Conservation (phyloP, 192 early-diverging fungal genomes). For the Diversispora eburnea region DNA sequence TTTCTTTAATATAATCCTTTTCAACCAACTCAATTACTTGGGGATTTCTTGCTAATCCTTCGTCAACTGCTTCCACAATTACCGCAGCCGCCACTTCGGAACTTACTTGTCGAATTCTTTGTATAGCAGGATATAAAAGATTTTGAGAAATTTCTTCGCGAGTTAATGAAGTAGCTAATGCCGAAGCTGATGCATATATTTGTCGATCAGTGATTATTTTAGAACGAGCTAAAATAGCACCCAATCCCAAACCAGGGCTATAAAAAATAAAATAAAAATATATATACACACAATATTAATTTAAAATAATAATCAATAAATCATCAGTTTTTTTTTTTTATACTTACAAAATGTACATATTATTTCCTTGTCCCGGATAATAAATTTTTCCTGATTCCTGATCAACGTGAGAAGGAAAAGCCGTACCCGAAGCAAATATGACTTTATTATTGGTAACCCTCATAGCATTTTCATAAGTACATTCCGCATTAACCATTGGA, state of each 20-base stretch:
- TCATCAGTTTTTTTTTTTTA: not conserved
- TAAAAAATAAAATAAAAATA: not conserved
- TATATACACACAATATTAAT: not conserved
- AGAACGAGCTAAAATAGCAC: conserved; percentile 72
- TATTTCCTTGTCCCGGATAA: conserved; percentile 86
- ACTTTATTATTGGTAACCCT: conserved; percentile 76
- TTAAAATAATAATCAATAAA: not conserved
- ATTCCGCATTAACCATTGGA: conserved; percentile 87
- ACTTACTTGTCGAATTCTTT: conserved; percentile 82
- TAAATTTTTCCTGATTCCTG: conserved; percentile 53
- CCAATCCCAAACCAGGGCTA: conserved; percentile 88
- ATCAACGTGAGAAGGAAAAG: conserved; percentile 77
- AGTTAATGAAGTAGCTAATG: conserved; percentile 73
- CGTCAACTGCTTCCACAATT: conserved; percentile 62
- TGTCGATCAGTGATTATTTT: conserved; percentile 69
- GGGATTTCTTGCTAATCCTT: conserved; percentile 53
- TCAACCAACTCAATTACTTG: conserved; percentile 48
- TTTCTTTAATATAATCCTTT: conserved; percentile 7
- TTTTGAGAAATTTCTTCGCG: conserved; percentile 63
- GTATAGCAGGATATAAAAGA: conserved; percentile 80
- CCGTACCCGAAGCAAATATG: conserved; percentile 94
- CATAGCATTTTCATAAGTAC: conserved; percentile 92
- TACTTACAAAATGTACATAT: conserved; percentile 86
- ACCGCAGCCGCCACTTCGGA: conserved; percentile 80
- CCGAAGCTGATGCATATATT: conserved; percentile 76